A percentile compares a stretch with the other conserved stretches of the same genome.
Conservation (phyloP, 23 red algal species). For the Gracilariopsis chorda region DNA sequence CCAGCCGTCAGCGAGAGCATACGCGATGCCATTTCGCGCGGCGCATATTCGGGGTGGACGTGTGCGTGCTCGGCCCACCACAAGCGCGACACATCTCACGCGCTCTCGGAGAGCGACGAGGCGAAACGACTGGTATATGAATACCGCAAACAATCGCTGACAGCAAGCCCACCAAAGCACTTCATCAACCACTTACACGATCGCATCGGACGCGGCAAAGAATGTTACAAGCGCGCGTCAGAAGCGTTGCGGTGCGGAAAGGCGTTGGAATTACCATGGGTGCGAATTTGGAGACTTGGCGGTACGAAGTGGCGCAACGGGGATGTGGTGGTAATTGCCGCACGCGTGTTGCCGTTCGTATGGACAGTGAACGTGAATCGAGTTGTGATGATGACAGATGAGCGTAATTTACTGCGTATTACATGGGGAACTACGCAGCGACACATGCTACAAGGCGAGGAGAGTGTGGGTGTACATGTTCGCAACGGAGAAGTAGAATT, state of each 20-base stretch:
- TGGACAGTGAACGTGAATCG: slow-evolving; percentile 55
- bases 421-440: slow-evolving; percentile 47
- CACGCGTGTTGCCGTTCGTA: slow-evolving; percentile 36
- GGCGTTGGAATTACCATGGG: slow-evolving; percentile 42
- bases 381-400: neutral
- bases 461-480: neutral
- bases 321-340: slow-evolving; percentile 36
- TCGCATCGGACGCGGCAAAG: neutral
- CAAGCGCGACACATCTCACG: neutral
- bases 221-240: neutral
- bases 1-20: neutral
- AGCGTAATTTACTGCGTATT: neutral
- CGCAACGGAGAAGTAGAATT: neutral
- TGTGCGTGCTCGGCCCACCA: neutral
- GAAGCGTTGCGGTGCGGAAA: slow-evolving; percentile 1
- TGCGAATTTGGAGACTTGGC: slow-evolving; percentile 34
- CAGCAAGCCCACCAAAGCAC: neutral
- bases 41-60: neutral
- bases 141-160: neutral
- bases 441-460: slow-evolving; percentile 49
- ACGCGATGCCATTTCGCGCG: neutral
- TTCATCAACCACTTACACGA: neutral
- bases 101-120: neutral
- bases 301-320: neutral
- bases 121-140: neutral